Conservation (phyloP, 768 basidiomycete genomes). For the Polyporus arcularius region DNA sequence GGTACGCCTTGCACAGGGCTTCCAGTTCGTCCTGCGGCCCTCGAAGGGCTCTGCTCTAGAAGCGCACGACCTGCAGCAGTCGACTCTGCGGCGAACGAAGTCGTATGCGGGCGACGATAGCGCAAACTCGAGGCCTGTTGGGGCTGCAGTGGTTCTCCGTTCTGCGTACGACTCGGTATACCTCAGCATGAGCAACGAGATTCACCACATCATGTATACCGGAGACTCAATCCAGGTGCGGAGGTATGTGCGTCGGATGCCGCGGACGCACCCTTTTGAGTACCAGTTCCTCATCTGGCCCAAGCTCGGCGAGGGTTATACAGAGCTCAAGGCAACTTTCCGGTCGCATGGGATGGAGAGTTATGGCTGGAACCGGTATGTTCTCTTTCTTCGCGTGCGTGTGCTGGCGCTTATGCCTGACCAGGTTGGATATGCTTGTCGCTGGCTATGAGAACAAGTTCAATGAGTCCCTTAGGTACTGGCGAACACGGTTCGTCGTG, state of each 20-base stretch:
- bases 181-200: conserved; percentile 93
- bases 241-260: conserved; percentile 78
- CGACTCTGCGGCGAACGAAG: conserved; percentile 48
- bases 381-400: neutral
- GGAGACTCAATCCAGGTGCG: conserved; percentile 90
- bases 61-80: conserved; percentile 35
- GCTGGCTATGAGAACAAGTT: conserved; percentile 81
- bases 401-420: neutral
- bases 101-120: conserved; percentile 60
- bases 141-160: conserved; percentile 65
- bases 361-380: conserved; percentile 85
- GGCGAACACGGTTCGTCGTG: conserved; percentile 92
- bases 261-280: conserved; percentile 58
- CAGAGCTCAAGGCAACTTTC: conserved; percentile 74
- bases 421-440: conserved; percentile 81
- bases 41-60: conserved; percentile 23
- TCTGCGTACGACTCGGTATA: conserved; percentile 75
- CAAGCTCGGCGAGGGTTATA: conserved; percentile 84
- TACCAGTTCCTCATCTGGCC: conserved; percentile 97
- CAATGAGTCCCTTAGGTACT: conserved; percentile 83
- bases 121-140: conserved; percentile 52
- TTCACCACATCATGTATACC: conserved; percentile 89
- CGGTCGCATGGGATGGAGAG: conserved; percentile 77
- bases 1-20: conserved; percentile 89
- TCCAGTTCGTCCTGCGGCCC: conserved; percentile 82